phyloP scores from a whole-genome alignment of 371 early-diverging fungal genomes.

The Capillidium heterosporum region DNA sequence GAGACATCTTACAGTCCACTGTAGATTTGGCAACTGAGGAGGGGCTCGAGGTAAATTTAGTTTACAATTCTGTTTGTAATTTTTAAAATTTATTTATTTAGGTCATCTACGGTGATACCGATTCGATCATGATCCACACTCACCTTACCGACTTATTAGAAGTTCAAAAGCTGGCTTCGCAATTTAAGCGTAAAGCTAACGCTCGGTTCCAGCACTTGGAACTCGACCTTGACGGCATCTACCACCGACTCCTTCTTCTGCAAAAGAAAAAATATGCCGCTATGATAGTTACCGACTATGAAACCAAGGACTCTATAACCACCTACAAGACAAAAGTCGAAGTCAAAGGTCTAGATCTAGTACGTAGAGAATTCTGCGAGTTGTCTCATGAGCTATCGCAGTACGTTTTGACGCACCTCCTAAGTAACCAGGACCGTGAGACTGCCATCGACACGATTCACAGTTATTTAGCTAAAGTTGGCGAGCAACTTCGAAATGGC shows the following conservation, averaged over 20 bases:
- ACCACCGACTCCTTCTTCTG: constrained; percentile 83
- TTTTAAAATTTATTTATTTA: constrained; percentile 8
- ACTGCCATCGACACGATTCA: constrained; percentile 61
- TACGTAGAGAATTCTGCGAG: constrained; percentile 97
- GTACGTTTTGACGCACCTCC: constrained; percentile 56
- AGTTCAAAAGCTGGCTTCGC: constrained; percentile 64
- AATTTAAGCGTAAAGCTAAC: constrained; percentile 77
- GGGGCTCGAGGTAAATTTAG: constrained; percentile 41
- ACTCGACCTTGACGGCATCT: constrained; percentile 96
- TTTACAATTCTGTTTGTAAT: no score
- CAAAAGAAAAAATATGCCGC: constrained; percentile 99
- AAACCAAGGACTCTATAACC: constrained; percentile 7
- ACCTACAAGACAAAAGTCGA: constrained; percentile 32
- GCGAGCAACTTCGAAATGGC: constrained; percentile 49
- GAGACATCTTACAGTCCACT: constrained; percentile 93
- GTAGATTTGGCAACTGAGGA: constrained; percentile 66
- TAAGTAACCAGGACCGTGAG: constrained; percentile 47
- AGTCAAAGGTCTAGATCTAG: constrained; percentile 96
- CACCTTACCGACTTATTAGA: constrained; percentile 50
- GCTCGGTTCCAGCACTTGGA: constrained; percentile 82
- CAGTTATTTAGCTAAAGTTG: constrained; percentile 42
- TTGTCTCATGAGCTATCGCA: constrained; percentile 72
- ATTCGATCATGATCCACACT: constrained; percentile 99
- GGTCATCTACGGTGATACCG: constrained; percentile 99
- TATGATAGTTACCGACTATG: constrained; percentile 39